These are phyloP conservation scores for Pyronema domesticum DNA, from an alignment of 495 filamentous ascomycete genomes.

Conservation along the genomic window DNA sequence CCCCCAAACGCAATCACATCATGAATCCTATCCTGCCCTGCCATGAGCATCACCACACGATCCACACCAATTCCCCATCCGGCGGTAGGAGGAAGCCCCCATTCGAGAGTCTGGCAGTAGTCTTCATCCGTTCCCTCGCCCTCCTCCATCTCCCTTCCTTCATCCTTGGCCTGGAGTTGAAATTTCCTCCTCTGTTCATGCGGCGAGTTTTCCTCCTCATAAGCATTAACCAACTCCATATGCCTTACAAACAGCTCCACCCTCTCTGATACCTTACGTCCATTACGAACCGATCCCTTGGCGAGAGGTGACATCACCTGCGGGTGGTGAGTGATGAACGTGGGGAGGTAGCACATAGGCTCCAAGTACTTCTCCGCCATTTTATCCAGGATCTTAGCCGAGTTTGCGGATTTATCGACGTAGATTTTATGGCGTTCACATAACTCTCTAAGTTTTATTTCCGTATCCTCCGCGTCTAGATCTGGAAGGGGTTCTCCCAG, in stretches of 20 bases:
- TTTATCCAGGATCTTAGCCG: slow-evolving; percentile 70
- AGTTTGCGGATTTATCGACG: slow-evolving; percentile 32
- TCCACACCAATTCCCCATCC: slow-evolving; percentile 94
- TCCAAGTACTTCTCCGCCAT: slow-evolving; percentile 66
- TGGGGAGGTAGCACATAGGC: slow-evolving; percentile 46
- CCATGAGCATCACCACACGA: slow-evolving; percentile 73
- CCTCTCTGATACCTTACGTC: slow-evolving; percentile 46
- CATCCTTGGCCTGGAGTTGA: slow-evolving; percentile 15
- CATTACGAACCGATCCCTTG: slow-evolving; percentile 43
- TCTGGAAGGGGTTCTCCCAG: slow-evolving; percentile 51
- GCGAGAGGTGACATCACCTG: slow-evolving; percentile 81
- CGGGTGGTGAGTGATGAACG: slow-evolving; percentile 82
- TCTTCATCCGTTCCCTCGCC: slow-evolving; percentile 49
- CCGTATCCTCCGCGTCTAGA: slow-evolving; percentile 27
- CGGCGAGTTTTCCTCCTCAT: slow-evolving; percentile 95
- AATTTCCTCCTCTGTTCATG: slow-evolving; percentile 77
- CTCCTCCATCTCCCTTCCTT: not conserved
- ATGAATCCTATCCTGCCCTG: slow-evolving; percentile 52
- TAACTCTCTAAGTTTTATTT: slow-evolving; percentile 24
- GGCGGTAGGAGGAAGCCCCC: slow-evolving; percentile 79
- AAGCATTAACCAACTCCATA: slow-evolving; percentile 76
- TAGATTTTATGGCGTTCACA: slow-evolving; percentile 23
- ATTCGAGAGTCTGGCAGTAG: slow-evolving; percentile 67
- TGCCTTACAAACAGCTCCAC: slow-evolving; percentile 74
- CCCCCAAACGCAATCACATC: slow-evolving; percentile 80